These are phyloP conservation scores for Coemansia asiatica DNA, from an alignment of 192 early-diverging fungal genomes.

Conservation along the genomic window DNA sequence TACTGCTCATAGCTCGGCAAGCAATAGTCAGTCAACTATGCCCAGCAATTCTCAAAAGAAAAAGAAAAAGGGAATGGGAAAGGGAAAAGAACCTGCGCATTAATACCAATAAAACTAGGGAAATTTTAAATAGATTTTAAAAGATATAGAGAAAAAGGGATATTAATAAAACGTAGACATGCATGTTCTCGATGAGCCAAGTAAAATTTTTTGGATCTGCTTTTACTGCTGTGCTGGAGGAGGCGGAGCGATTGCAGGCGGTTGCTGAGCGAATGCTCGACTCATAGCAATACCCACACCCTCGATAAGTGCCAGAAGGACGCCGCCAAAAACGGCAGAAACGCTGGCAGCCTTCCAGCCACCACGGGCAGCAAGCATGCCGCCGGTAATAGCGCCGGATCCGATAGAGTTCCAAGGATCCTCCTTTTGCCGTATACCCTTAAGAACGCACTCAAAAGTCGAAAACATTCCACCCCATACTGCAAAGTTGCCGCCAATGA, in stretches of 20 bases:
- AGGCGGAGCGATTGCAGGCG: slow-evolving; percentile 54
- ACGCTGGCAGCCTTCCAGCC: slow-evolving; percentile 71
- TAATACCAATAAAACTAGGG: background rate
- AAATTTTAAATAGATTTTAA: slow-evolving; percentile 4
- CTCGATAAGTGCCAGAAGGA: slow-evolving; percentile 93
- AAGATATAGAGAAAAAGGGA: background rate
- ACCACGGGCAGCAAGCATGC: slow-evolving; percentile 86
- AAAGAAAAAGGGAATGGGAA: slow-evolving; percentile 34
- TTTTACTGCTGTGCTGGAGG: slow-evolving; percentile 22
- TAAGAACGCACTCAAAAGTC: slow-evolving; percentile 94
- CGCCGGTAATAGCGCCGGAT: slow-evolving; percentile 93
- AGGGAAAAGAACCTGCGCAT: slow-evolving; percentile 39
- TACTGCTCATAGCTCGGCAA: background rate
- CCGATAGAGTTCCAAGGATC: slow-evolving; percentile 98
- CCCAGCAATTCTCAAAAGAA: background rate
- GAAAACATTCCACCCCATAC: slow-evolving; percentile 99
- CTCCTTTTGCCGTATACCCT: slow-evolving; percentile 94
- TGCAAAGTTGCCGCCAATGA: slow-evolving; percentile 97
- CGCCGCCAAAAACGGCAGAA: slow-evolving; percentile 90
- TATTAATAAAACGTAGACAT: background rate
- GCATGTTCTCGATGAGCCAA: background rate
- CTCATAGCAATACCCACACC: slow-evolving; percentile 84
- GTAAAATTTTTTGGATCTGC: no score
- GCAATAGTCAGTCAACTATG: background rate
- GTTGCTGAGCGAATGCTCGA: slow-evolving; percentile 65